These are phyloP conservation scores for Kwoniella bestiolae DNA, from an alignment of 768 basidiomycete species.

Conservation along the genomic window DNA sequence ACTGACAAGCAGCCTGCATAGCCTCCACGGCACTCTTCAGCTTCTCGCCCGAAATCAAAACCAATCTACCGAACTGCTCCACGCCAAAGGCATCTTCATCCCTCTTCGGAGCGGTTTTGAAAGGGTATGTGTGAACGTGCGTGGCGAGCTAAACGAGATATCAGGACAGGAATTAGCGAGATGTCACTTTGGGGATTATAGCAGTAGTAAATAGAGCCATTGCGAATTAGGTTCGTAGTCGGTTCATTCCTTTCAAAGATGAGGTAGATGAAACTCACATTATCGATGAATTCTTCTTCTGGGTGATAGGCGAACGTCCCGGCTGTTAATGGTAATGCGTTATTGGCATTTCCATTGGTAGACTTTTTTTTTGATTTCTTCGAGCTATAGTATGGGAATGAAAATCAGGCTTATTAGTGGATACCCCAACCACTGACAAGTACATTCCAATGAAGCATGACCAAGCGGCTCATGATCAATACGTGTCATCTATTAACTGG, in stretches of 20 bases:
- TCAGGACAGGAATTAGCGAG: neutral
- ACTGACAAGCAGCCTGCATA: slow-evolving; percentile 43
- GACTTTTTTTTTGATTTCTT: slow-evolving; percentile 47
- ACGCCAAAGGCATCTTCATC: slow-evolving; percentile 73
- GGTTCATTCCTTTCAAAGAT: neutral
- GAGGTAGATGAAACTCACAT: slow-evolving; percentile 61
- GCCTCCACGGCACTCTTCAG: slow-evolving; percentile 31
- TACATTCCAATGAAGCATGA: no score
- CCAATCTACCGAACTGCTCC: slow-evolving; percentile 70
- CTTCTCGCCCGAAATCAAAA: slow-evolving; percentile 60
- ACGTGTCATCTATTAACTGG: no score
- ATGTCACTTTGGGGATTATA: no score
- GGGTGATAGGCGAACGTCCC: slow-evolving; percentile 77
- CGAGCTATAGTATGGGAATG: neutral
- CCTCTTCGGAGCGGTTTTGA: slow-evolving; percentile 64
- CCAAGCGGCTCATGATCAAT: no score
- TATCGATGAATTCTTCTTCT: slow-evolving; percentile 75
- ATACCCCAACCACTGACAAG: no score
- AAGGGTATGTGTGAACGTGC: slow-evolving; percentile 64
- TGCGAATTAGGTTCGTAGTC: no score
- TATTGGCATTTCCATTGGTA: slow-evolving; percentile 58
- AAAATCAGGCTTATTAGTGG: no score
- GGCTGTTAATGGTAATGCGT: slow-evolving; percentile 40
- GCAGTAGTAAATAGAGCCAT: neutral
- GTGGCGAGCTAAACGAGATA: slow-evolving; percentile 61